A percentile compares a stretch with the other conserved stretches of the same genome.
Evolutionary conservation across 169 alveolate species (phyloP).

Genomic region (Pseudocohnilembus persalinus): DNA sequence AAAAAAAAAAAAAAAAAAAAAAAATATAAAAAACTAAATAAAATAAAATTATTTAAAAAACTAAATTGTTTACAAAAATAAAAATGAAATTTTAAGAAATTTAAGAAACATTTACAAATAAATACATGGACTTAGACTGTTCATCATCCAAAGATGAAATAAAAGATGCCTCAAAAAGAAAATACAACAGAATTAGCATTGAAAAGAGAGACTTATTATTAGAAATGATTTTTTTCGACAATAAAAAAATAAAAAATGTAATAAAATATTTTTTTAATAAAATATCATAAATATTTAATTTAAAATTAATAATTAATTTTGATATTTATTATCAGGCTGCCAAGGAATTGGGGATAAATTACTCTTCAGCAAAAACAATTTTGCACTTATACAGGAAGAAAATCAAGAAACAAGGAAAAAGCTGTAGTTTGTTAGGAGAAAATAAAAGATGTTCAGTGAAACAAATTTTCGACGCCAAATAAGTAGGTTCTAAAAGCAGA

Average conservation of each 20-base stretch:
- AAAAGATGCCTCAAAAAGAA: slow-evolving; percentile 5
- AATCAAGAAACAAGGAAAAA: slow-evolving; percentile 15
- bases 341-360: slow-evolving; percentile 24
- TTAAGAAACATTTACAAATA: not conserved
- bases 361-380: slow-evolving; percentile 31
- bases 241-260: slow-evolving; percentile 28
- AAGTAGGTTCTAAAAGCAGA: too few relatives aligned
- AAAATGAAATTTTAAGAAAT: not conserved
- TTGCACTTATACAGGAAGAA: slow-evolving; percentile 22
- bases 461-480: not conserved
- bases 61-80: too few relatives aligned
- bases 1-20: too few relatives aligned
- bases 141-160: not conserved
- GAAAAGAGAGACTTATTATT: slow-evolving; percentile 7
- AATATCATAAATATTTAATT: not conserved
- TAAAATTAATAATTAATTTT: not conserved
- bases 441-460: slow-evolving; percentile 17
- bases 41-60: too few relatives aligned
- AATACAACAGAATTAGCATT: slow-evolving; percentile 23
- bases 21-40: too few relatives aligned
- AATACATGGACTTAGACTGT: not conserved
- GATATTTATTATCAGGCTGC: slow-evolving; percentile 23
- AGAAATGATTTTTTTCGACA: slow-evolving; percentile 23
- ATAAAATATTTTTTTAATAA: slow-evolving; percentile 1
- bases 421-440: not conserved